These are phyloP conservation scores for Ogataea pilisensis DNA, from an alignment of 805 yeast species.

Conservation along the genomic window DNA sequence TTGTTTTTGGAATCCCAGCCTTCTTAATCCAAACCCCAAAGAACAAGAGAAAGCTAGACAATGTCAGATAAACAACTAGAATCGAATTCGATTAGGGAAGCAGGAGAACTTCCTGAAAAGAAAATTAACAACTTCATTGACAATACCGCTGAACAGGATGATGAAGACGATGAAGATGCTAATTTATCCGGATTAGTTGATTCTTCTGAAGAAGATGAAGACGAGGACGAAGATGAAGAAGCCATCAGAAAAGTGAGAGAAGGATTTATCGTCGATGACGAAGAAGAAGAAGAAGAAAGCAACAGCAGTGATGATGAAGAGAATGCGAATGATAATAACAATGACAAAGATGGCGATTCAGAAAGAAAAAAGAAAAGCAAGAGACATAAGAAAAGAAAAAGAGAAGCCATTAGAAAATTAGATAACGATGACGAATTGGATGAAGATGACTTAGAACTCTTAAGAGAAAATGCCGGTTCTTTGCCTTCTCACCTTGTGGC, in stretches of 20 bases:
- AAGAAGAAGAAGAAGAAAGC: slow-evolving; percentile 67
- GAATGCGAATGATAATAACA: slow-evolving; percentile 15
- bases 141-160: slow-evolving; percentile 30
- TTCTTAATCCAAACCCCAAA: too few relatives aligned
- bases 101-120: too few relatives aligned
- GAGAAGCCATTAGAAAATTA: slow-evolving; percentile 25
- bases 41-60: too few relatives aligned
- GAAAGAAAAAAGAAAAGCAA: slow-evolving; percentile 34
- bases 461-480: slow-evolving; percentile 89
- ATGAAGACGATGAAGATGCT: slow-evolving; percentile 30
- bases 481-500: slow-evolving; percentile 37
- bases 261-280: slow-evolving; percentile 93
- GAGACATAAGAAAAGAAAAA: slow-evolving; percentile 33
- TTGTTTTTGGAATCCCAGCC: too few relatives aligned
- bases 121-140: slow-evolving; percentile 21
- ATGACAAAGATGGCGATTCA: slow-evolving; percentile 18
- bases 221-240: slow-evolving; percentile 82
- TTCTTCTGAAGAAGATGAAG: slow-evolving; percentile 89
- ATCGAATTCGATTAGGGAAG: neutral
- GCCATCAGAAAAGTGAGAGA: slow-evolving; percentile 80
- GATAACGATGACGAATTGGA: slow-evolving; percentile 68
- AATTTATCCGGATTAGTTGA: slow-evolving; percentile 40
- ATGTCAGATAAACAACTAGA: slow-evolving; percentile 21
- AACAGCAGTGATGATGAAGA: slow-evolving; percentile 35
- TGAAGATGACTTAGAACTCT: slow-evolving; percentile 90